phyloP scores from a whole-genome alignment of 2,329 filamentous ascomycete genomes.

The Endoconidiophora laricicola region DNA sequence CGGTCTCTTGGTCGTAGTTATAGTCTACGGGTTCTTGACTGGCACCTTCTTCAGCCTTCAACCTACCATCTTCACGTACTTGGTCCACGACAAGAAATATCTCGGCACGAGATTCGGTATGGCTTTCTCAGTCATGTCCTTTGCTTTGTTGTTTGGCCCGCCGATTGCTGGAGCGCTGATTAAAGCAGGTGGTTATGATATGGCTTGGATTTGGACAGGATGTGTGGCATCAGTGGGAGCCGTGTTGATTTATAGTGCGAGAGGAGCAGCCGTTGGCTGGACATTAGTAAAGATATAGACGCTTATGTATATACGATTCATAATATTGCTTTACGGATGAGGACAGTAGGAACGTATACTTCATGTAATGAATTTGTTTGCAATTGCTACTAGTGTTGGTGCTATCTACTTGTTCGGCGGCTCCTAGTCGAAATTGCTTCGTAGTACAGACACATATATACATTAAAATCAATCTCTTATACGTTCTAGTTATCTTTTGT shows the following conservation, averaged over 20 bases:
- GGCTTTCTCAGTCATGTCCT: constrained; percentile 21
- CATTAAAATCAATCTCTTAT: no score
- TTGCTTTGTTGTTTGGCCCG: constrained; percentile 22
- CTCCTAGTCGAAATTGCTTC: no score
- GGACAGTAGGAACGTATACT: no score
- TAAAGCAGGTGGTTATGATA: constrained; percentile 14
- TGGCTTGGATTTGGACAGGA: constrained; percentile 8
- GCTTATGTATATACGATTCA: background rate
- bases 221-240: background rate
- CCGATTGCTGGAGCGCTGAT: constrained; percentile 25
- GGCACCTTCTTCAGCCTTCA: constrained; percentile 29
- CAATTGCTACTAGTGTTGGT: no score
- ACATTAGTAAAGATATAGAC: constrained; percentile 1
- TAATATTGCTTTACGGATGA: no score
- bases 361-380: no score
- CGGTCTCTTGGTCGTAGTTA: constrained; percentile 26
- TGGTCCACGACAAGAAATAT: constrained; percentile 24
- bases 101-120: constrained; percentile 31
- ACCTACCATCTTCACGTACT: constrained; percentile 24
- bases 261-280: background rate
- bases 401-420: no score
- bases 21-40: constrained; percentile 31
- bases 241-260: background rate
- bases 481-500: no score
- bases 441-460: no score